Evolutionary conservation across 306 rosid genomes (phyloP).

Genomic region (Cyamopsis tetragonoloba): DNA sequence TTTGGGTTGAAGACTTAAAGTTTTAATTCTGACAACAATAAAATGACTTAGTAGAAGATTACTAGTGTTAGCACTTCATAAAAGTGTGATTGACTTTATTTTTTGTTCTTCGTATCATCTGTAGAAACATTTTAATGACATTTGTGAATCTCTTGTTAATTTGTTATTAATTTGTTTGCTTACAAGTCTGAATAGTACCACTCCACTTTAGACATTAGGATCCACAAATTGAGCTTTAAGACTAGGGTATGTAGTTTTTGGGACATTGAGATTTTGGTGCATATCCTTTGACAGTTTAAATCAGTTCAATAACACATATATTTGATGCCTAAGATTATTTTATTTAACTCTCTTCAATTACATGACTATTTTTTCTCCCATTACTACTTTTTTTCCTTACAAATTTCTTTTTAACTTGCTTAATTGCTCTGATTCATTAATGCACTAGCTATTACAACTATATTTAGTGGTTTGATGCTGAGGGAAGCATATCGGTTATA

Average conservation of each 20-base stretch:
- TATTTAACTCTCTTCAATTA: neutral
- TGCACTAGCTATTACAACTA: conserved; percentile 40
- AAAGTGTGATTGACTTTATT: neutral
- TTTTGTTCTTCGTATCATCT: conserved; percentile 6
- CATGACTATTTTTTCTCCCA: neutral
- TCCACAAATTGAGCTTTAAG: neutral
- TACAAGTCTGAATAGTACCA: conserved; percentile 11
- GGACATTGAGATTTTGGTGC: conserved; percentile 11
- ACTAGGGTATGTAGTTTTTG: neutral
- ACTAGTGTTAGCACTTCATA: neutral
- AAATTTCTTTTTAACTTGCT: neutral
- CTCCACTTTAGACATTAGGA: neutral
- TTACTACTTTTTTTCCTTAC: conserved; percentile 11
- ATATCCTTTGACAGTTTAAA: conserved; percentile 24
- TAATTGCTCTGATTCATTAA: conserved; percentile 11
- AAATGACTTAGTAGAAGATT: conserved; percentile 10
- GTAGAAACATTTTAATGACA: neutral
- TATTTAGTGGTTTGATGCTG: conserved; percentile 62
- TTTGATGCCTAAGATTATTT: conserved; percentile 9
- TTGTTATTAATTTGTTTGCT: conserved; percentile 5
- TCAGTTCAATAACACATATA: conserved; percentile 1
- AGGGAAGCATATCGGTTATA: conserved; percentile 87
- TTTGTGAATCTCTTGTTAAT: too few species aligned
- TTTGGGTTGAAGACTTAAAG: neutral
- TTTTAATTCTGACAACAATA: neutral